Conservation (phyloP, 768 basidiomycete species). For the Punctularia strigosozonata region DNA sequence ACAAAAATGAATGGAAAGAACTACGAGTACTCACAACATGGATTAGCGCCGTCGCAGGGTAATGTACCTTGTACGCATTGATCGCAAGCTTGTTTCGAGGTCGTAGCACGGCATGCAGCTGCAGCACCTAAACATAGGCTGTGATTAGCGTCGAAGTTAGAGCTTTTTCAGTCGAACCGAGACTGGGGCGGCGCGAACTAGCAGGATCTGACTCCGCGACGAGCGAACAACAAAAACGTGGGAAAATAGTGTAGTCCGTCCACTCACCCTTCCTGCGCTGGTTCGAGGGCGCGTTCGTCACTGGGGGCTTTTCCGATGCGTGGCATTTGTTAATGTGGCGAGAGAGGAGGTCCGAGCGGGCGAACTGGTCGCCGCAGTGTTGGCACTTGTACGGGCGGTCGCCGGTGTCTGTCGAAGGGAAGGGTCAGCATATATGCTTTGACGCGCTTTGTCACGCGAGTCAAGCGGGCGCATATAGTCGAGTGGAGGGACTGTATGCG, state of each 20-base stretch:
- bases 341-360: slow-evolving; percentile 70
- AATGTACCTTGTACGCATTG: slow-evolving; percentile 68
- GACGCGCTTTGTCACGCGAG: slow-evolving; percentile 5
- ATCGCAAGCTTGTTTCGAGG: slow-evolving; percentile 77
- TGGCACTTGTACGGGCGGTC: slow-evolving; percentile 86
- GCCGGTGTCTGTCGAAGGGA: slow-evolving; percentile 53
- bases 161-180: too few species aligned
- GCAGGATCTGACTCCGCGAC: too few species aligned
- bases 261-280: slow-evolving; percentile 55
- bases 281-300: slow-evolving; percentile 22
- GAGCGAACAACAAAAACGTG: too few species aligned
- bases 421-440: slow-evolving; percentile 3
- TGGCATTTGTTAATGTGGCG: slow-evolving; percentile 86
- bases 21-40: slow-evolving; percentile 56
- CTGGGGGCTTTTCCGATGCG: slow-evolving; percentile 53
- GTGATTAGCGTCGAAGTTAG: too few species aligned
- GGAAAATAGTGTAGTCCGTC: too few species aligned
- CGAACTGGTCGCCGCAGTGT: slow-evolving; percentile 84
- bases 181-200: too few species aligned
- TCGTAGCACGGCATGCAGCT: slow-evolving; percentile 59
- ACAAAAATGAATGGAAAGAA: too few species aligned
- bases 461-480: slow-evolving; percentile 5
- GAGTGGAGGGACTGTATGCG: slow-evolving; percentile 8
- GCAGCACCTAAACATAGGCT: too few species aligned
- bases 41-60: slow-evolving; percentile 71